Base-by-base conservation (phyloP, 345 rosid genomes). In the Moringa oleifera region DNA sequence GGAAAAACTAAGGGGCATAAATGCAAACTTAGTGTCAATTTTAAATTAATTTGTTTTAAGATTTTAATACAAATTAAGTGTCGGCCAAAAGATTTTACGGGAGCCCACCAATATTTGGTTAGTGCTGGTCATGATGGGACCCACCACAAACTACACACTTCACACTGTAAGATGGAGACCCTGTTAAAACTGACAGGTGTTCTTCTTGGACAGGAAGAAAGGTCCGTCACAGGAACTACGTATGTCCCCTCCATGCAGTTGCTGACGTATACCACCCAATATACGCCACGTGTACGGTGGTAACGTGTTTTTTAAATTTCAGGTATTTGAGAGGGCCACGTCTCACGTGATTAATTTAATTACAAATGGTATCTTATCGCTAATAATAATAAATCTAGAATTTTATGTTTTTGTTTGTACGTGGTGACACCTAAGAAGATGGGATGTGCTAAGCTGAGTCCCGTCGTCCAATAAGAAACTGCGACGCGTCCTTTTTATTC, bases 31-130 rank as follows among this genome's bases (percentile, higher is more conserved):
- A 15, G n/a, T n/a, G n/a, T n/a, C n/a, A n/a, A n/a, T n/a, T n/a
- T n/a, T n/a, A n/a, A n/a, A 19, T 57, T n/a, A 36, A 18, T 20
- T 18, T 45, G 4, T 51, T 18, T 25, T 50, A 53, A 52, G 17
- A n/a, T n/a, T n/a, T n/a, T n/a, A n/a, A n/a, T n/a, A n/a, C 18
- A 47, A 8, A 41, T 41, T 41, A 41, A 20, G 77, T 74, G 85
- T 80, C 88, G 85, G 83, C 80, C 69, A 51, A 60, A 71, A 51
- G 45, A 73, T 52, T 61, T 49, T 36, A 36, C 47, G 0, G 50
- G 79, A 65, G 71, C 80, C 80, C 80, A 73, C 73, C 67, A 62
- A 67, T 6, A 23, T 18, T 23, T 0, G 53, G 73, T 45, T 68
- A 22, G 71, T 55, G 73, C 51, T 41, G 41, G 57, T 58, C n/a